Percentiles rank a stretch among this genome's conserved stretches.
Conservation (phyloP, 768 basidiomycete genomes). For the Tricholoma furcatifolium region DNA sequence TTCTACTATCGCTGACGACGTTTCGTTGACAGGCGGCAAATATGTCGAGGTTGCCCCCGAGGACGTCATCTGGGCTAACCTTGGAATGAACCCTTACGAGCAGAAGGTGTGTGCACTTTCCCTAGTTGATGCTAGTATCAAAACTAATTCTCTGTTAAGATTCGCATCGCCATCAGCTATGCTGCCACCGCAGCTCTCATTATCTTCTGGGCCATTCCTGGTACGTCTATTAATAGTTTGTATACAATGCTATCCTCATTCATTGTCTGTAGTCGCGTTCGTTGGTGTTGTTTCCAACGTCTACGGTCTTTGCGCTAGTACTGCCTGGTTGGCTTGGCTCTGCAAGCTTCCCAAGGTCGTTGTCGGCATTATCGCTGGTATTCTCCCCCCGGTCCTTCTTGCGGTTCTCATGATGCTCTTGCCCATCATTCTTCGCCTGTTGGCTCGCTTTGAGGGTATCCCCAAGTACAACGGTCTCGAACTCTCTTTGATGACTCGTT, state of each 20-base stretch:
- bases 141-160: slow-evolving; percentile 19
- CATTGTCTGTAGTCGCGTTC: slow-evolving; percentile 55
- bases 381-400: slow-evolving; percentile 83
- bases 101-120: slow-evolving; percentile 41
- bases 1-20: not conserved
- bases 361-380: slow-evolving; percentile 82
- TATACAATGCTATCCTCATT: not conserved
- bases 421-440: slow-evolving; percentile 71
- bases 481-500: slow-evolving; percentile 88
- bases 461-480: slow-evolving; percentile 84
- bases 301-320: slow-evolving; percentile 58
- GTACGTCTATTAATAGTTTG: slow-evolving; percentile 29
- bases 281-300: slow-evolving; percentile 88
- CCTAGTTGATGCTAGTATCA: not conserved
- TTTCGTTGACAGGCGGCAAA: slow-evolving; percentile 38
- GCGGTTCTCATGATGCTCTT: slow-evolving; percentile 91
- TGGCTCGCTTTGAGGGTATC: slow-evolving; percentile 87
- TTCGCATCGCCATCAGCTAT: slow-evolving; percentile 65
- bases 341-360: slow-evolving; percentile 64
- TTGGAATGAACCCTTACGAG: slow-evolving; percentile 89
- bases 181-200: slow-evolving; percentile 77
- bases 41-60: slow-evolving; percentile 82
- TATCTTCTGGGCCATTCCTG: slow-evolving; percentile 86
- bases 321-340: slow-evolving; percentile 81
- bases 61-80: slow-evolving; percentile 92